Conservation (phyloP, 139 green algal species). For the Volvox africanus region DNA sequence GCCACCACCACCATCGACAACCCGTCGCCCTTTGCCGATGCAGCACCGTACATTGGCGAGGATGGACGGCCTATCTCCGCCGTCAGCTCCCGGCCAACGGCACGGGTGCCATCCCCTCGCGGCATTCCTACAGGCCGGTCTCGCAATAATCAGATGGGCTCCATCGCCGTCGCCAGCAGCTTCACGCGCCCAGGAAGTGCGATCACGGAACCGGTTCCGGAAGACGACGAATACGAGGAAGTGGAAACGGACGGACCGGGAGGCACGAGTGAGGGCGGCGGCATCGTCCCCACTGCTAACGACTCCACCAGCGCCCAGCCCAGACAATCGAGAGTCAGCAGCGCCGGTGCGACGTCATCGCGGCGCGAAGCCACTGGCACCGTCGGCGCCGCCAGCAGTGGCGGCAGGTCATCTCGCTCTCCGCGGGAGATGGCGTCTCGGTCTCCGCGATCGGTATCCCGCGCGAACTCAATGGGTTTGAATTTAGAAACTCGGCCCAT, state of each 20-base stretch:
- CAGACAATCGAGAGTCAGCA: background rate
- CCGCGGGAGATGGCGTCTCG: no score
- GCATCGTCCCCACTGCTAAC: no score
- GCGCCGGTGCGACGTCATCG: background rate
- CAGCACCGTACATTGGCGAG: background rate
- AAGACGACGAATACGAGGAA: background rate
- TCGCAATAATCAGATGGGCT: no score
- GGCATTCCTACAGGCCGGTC: no score
- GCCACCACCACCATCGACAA: no score
- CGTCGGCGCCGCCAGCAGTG: background rate
- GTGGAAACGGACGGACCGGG: background rate
- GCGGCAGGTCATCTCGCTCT: background rate
- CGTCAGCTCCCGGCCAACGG: background rate
- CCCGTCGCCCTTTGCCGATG: no score
- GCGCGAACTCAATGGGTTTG: background rate
- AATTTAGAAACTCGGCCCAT: background rate
- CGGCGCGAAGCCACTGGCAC: background rate
- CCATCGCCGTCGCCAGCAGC: background rate
- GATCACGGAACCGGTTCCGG: background rate
- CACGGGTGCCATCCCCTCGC: background rate
- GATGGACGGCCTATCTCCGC: slow-evolving; percentile 1
- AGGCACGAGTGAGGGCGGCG: background rate
- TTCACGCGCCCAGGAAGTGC: background rate
- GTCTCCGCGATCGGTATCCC: background rate
- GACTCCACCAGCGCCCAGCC: background rate